Percentiles rank a stretch among this genome's conserved stretches.
These are phyloP conservation scores for Diaporthe ilicicola DNA, from an alignment of 2,329 filamentous ascomycete genomes.

Conservation along the genomic window DNA sequence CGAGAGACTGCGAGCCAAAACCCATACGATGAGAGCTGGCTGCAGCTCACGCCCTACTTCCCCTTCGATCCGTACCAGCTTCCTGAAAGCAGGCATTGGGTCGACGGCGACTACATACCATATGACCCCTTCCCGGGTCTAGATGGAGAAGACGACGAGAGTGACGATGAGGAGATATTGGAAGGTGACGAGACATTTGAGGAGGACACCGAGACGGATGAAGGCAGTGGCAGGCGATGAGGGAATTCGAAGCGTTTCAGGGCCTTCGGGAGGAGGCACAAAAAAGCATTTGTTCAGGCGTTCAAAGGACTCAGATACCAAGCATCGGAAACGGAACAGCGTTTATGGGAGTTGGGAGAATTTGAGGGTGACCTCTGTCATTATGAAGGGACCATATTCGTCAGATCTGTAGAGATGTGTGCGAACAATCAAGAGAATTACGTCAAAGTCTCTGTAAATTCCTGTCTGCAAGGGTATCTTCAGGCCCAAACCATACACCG, in stretches of 20 bases:
- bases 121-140: constrained; percentile 81
- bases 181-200: constrained; percentile 48
- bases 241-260: not conserved
- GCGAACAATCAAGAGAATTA: not conserved
- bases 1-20: constrained; percentile 59
- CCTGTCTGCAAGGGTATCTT: constrained; percentile 9
- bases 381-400: not conserved
- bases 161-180: constrained; percentile 58
- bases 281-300: constrained; percentile 30
- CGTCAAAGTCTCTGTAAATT: not conserved
- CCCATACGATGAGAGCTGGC: constrained; percentile 75
- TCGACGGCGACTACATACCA: constrained; percentile 82
- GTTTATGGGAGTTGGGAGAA: constrained; percentile 26
- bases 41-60: constrained; percentile 93
- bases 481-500: not conserved
- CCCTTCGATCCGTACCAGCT: constrained; percentile 97
- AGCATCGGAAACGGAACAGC: constrained; percentile 25
- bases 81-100: constrained; percentile 86
- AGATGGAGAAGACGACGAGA: constrained; percentile 62
- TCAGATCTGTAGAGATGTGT: constrained; percentile 11
- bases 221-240: constrained; percentile 32
- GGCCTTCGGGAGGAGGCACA: not conserved
- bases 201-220: constrained; percentile 42
- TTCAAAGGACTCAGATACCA: constrained; percentile 33
- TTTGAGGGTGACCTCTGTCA: constrained; percentile 2